Base-by-base conservation (phyloP, 2,329 filamentous ascomycete species). In the Clathrospora elynae region DNA sequence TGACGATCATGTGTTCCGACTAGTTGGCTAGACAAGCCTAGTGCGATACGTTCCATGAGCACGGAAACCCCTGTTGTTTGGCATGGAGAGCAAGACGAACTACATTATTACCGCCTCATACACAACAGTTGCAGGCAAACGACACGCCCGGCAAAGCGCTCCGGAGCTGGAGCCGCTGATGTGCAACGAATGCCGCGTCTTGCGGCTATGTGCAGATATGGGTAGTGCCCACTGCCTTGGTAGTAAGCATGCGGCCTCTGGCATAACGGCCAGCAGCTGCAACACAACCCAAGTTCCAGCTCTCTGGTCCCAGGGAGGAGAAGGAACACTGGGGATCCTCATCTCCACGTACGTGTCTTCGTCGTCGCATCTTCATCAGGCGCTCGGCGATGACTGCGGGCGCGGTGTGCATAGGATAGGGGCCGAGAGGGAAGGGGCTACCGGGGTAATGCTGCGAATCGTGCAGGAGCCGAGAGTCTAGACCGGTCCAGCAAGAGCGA, bases 401-500 rank as follows among this genome's bases (percentile, higher is more conserved):
- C 44, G 42, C 31, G 40, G 50, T 37, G 20, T 46, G 46, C 41
- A 46, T 38, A 47, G 49, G 42, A 46, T 38, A 47, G 49, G 42
- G 51, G 49, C 45, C 42, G 39, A 22, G 39, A 31, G 46, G 49
- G 46, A 47, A 41, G 41, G 28, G 33, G 32, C 46, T 23, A 39
- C 40, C 10, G 44, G 50, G 47, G 32, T 55, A 57, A 49, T 40
- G 56, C 49, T 47, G 43, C 38, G 29, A 36, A 51, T 57, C 30
- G 53, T 39, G 49, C 55, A 50, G 25, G 50, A 35, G 46, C 50
- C 49, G 51, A 49, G 42, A 31, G 48, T 55, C 56, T 46, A 54
- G 56, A 58, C 56, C 49, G 47, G 32, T 44, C 50, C 37, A 47
- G 46, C 47, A 54, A 39, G 49, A 47, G 52, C 44, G 51, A 41